Base-by-base conservation (phyloP, 148 eudicot species). In the Camellia japonica region DNA sequence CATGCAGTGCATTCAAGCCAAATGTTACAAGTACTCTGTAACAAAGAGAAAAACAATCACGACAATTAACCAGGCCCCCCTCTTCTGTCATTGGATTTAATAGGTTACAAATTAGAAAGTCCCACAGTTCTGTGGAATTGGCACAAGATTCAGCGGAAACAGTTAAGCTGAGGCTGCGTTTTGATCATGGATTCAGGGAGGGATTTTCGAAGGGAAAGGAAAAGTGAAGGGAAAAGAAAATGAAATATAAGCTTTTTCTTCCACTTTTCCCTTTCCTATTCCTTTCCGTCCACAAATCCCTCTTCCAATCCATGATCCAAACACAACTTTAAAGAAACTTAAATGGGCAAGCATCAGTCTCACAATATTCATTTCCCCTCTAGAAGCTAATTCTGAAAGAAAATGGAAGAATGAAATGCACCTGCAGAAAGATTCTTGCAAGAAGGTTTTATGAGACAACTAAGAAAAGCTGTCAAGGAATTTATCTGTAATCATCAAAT, bases 1-100 rank as follows among this genome's bases (percentile, higher is more conserved):
- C 99, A 23, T 87, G 10, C 30, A 96, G 88, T 46, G 99, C 99
- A 81, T 96, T 96, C 80, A 96, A 86, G 82, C 99, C 92, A 81
- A 96, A 94, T 42, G 98, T 96, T 68, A 91, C 79, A 67, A 90
- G 23, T 77, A 87, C 95, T 71, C 99, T 96, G 87, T 68, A 82
- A 72, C 63, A 54, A 76, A 59, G 46, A 43, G 49, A 44, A 63
- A 75, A 23, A 7, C 67, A 12, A 46, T 15, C 59, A 54, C n/a
- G 46, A 44, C 43, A 69, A 46, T 67, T 81, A 56, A 80, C 66
- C 61, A 80, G 5, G 30, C 54, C 23, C 2, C 49, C 73, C 11
- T 51, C 38, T 5, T 51, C 12, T 20, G 52, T n/a, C 61, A 58
- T 42, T 4, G 42, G 64, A 68, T 54, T 58, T 4, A 68, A 66